These are phyloP conservation scores for Glycine latifolia DNA, from an alignment of 306 rosid genomes.

Conservation along the genomic window DNA sequence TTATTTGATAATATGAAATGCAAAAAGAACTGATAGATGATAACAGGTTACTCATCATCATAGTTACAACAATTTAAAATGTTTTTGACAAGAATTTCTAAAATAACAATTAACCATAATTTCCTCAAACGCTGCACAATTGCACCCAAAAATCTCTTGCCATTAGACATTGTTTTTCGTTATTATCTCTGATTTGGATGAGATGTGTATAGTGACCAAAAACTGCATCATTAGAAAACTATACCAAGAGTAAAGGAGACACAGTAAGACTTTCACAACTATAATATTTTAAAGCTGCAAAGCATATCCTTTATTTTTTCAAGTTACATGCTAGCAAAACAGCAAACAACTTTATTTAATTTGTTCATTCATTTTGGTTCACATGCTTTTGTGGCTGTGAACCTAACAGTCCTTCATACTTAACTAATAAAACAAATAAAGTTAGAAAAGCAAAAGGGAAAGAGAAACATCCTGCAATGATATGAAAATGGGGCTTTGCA, in stretches of 20 bases:
- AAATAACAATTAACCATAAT: constrained; percentile 24
- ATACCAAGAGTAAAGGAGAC: constrained; percentile 43
- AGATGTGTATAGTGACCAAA: background rate
- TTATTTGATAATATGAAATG: no score
- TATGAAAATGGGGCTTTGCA: constrained; percentile 48
- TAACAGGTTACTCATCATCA: constrained; percentile 51
- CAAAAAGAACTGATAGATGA: no score
- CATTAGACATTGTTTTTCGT: constrained; percentile 8
- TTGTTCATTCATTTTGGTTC: constrained; percentile 28
- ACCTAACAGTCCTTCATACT: constrained; percentile 31
- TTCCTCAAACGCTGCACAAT: background rate
- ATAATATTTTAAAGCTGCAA: constrained; percentile 45
- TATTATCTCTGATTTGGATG: constrained; percentile 14
- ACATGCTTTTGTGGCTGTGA: constrained; percentile 45
- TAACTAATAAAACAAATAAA: constrained; percentile 31
- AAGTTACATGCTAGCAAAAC: constrained; percentile 42
- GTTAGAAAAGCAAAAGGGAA: constrained; percentile 41
- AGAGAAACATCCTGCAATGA: constrained; percentile 45
- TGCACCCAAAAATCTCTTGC: constrained; percentile 29
- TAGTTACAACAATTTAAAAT: constrained; percentile 37
- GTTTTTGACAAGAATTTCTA: constrained; percentile 23
- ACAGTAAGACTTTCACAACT: constrained; percentile 31
- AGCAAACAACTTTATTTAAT: constrained; percentile 38
- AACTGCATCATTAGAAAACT: constrained; percentile 19
- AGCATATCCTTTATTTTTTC: background rate